Conservation (phyloP, 768 basidiomycete genomes). For the Dioszegia hungarica region DNA sequence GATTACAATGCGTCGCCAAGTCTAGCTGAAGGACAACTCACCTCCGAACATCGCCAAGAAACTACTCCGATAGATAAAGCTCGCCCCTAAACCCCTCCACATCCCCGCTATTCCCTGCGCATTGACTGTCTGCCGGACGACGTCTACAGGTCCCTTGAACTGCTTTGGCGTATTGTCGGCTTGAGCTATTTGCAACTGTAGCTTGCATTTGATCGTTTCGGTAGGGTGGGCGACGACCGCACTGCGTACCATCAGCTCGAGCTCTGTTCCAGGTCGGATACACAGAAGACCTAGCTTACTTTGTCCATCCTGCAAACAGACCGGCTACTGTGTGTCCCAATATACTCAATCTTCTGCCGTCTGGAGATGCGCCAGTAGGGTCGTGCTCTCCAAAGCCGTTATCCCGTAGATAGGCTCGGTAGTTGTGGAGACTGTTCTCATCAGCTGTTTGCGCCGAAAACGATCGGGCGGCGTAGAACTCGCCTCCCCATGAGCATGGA, state of each 20-base stretch:
- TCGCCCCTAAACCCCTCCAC: constrained; percentile 71
- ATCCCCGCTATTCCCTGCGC: constrained; percentile 63
- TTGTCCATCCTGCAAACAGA: constrained; percentile 46
- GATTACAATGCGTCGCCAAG: neutral
- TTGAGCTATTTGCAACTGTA: constrained; percentile 44
- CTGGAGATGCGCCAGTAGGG: constrained; percentile 9
- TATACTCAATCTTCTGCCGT: constrained; percentile 29
- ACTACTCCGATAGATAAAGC: constrained; percentile 66
- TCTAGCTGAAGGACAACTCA: constrained; percentile 32
- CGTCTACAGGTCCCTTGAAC: constrained; percentile 47
- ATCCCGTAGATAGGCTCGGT: constrained; percentile 30
- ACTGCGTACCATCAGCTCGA: constrained; percentile 48
- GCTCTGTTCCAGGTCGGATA: too few species aligned
- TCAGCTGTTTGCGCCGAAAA: neutral
- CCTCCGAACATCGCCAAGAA: constrained; percentile 69
- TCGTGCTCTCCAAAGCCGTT: constrained; percentile 40
- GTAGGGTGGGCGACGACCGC: constrained; percentile 69
- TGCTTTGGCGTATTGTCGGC: constrained; percentile 56
- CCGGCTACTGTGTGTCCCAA: constrained; percentile 46
- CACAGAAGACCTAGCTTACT: constrained; percentile 28
- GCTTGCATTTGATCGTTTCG: constrained; percentile 67
- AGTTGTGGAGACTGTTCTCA: constrained; percentile 45
- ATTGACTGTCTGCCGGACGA: constrained; percentile 59
- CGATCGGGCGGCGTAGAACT: too few species aligned
- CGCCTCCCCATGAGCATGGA: constrained; percentile 48